Evolutionary conservation across 192 early-diverging fungal genomes (phyloP), one percentile per base, ranked within the genome.

Genomic region (Coemansia sp.): DNA sequence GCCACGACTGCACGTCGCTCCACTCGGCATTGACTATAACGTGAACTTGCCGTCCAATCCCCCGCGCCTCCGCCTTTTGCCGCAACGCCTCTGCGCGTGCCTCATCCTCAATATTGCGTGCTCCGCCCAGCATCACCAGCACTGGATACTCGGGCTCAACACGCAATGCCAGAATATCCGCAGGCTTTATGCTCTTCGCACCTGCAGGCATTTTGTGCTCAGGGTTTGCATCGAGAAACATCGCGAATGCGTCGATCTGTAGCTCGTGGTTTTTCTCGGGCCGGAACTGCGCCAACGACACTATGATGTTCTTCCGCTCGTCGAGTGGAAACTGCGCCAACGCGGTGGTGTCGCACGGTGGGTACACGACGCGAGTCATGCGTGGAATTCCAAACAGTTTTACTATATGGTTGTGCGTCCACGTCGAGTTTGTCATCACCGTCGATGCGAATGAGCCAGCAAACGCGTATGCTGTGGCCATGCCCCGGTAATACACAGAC

Each of bases 401-500:
- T 62, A 92, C 88, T 52, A 99, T 93, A 64, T 99, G 97, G 43
- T 70, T 84, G 41, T 89, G 85, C 15, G 97, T 99, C 97, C 97
- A 99, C 1, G 91, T 86, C 9, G 96, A 98, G 78, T 99, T 98
- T n/a, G 90, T 90, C 91, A 97, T 92, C 1, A 95, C 87, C 2
- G 87, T 78, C 68, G 92, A 84, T 0, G 93, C 88, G 67, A 82
- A 93, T 14, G 86, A 84, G 3, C 98, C 98, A 41, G 86, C 85
- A 5, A 84, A 73, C 0, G 88, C 85, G 76, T 99, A 99, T 5
- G 90, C 22, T 7, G 1, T 72, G 32, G 5, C 93, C 91, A 64
- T 97, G 94, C n/a, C 72, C 12, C 9, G 59, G 69, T 99, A 99
- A 66, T 98, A 99, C 2, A 47, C 4, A 12, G 60, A 53, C 55